Conservation (phyloP, 345 rosid species). For the Bruguiera sexangula region DNA sequence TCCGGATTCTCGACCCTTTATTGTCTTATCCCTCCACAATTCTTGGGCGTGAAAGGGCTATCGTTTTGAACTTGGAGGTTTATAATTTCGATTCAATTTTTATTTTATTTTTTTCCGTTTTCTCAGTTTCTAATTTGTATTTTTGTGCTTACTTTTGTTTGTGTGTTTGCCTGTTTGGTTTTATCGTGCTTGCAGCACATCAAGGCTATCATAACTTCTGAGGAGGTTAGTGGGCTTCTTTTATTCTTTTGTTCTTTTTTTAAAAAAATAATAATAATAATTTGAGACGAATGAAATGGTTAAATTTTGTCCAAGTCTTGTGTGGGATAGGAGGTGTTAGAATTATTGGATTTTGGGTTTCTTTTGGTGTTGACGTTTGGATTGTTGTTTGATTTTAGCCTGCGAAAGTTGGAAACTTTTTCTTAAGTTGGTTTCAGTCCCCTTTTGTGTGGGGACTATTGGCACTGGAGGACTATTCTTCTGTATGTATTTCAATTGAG, state of each 20-base stretch:
- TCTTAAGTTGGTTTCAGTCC: no score
- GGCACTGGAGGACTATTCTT: no score
- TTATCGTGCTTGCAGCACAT: constrained; percentile 58
- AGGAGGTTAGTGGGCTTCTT: constrained; percentile 58
- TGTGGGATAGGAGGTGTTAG: no score
- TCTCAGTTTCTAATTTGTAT: not conserved
- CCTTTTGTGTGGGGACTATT: no score
- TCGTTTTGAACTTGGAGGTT: constrained; percentile 94
- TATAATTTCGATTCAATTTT: not conserved
- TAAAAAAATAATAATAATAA: no score
- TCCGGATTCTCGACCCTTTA: constrained; percentile 88
- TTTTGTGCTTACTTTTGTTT: not conserved
- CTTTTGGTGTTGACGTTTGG: no score
- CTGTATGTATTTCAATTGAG: no score
- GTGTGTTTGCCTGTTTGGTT: not conserved
- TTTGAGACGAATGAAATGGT: no score
- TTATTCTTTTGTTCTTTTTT: not conserved
- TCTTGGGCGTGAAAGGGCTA: constrained; percentile 96
- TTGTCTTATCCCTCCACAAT: constrained; percentile 91
- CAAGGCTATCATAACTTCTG: constrained; percentile 91
- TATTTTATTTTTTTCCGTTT: not conserved
- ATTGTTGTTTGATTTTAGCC: no score
- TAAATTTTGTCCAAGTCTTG: no score
- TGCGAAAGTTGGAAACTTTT: no score
- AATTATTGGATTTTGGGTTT: no score